Evolutionary conservation across 106 monocot genomes (phyloP).

Genomic region (Platanthera guangdongensis): DNA sequence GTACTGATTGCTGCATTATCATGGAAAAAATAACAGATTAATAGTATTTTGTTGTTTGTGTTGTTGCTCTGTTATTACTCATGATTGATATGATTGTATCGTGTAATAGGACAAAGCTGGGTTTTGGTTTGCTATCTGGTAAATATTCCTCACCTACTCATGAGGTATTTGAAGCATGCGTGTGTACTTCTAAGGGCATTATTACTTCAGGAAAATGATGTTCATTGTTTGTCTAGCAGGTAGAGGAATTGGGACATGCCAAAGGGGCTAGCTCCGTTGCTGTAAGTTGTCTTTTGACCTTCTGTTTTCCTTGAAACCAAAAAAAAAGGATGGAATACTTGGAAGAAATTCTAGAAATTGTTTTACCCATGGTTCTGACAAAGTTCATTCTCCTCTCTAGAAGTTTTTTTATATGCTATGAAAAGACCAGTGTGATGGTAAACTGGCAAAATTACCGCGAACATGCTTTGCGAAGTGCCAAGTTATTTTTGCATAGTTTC

Average conservation of each 20-base stretch:
- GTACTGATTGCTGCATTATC: background rate
- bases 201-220: background rate
- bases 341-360: background rate
- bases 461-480: background rate
- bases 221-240: conserved; percentile 23
- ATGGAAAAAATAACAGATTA: background rate
- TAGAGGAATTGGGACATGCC: conserved; percentile 21
- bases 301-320: background rate
- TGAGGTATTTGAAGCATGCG: conserved; percentile 39
- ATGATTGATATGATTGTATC: background rate
- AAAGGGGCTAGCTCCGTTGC: conserved; percentile 16
- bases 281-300: conserved; percentile 37
- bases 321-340: background rate
- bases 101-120: conserved; percentile 67
- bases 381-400: background rate
- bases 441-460: background rate
- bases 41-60: background rate
- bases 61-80: background rate
- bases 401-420: background rate
- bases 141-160: conserved; percentile 57
- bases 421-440: background rate
- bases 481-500: background rate
- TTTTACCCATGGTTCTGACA: background rate
- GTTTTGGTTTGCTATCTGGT: conserved; percentile 86
- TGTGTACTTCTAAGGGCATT: background rate